Evolutionary conservation across 1,139 yeast genomes (phyloP), one percentile per base, ranked within the genome.

Genomic region (Pichia cactophila): DNA sequence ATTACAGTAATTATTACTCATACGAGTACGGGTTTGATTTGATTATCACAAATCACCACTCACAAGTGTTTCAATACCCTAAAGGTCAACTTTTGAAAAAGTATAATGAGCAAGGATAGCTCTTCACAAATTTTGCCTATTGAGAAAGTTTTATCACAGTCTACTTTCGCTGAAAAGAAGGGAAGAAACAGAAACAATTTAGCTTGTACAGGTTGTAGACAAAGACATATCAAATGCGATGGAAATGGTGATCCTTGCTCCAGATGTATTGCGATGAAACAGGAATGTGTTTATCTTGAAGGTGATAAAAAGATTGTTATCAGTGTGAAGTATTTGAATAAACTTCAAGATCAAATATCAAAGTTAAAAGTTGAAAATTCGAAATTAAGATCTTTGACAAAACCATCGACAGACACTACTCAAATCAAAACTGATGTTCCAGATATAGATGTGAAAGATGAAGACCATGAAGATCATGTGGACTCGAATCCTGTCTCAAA

Each of bases 261-360:
- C 49, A 81, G 82, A 59, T 86, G 95, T 62, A 69, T 66, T 20
- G 65, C 74, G 46, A 79, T 86, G 17, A 75, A 73, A 49, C 70
- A 81, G 2, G 72, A 73, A 35, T 86, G 95, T 68, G 89, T 84
- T 59, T 86, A 86, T 58, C 75, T 80, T 26, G 92, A 84, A 61
- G 88, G 86, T 2, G 89, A 84, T 50, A 83, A 80, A 69, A 85
- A 86, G 62, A 75, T 86, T 20, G 88, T 85, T 33, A 86, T 86
- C 0, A 82, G 92, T 1, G 75, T 85, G 78, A 82, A 81, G 57
- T 86, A 86, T 59, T 64, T 86, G 46, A 79, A 81, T 49, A 78
- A 77, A 56, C 67, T 86, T 12, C 94, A 86, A 58, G 85, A 80
- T 45, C 86, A 81, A 55, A 75, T 84, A 12, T 66, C 72, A 0